Conservation (phyloP, 371 early-diverging fungal genomes). For the Mortierella sp. region DNA sequence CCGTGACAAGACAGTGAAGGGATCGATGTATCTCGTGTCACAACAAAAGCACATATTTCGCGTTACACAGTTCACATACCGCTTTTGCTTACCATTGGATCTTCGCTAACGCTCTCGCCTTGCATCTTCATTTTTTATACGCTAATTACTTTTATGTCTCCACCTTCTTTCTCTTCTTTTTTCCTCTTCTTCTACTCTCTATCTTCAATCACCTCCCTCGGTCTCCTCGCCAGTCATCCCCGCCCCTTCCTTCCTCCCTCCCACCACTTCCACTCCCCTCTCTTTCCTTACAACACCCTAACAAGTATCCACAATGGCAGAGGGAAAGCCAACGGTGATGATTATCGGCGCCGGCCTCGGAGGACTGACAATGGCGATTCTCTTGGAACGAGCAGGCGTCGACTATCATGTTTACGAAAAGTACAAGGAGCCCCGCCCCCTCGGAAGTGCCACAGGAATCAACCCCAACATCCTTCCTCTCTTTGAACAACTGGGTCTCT, state of each 20-base stretch:
- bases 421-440: background rate
- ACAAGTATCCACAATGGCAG: background rate
- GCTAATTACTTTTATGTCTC: background rate
- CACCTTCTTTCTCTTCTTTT: background rate
- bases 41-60: background rate
- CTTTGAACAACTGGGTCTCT: constrained; percentile 39
- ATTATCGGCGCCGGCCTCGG: constrained; percentile 38
- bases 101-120: background rate
- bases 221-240: background rate
- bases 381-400: constrained; percentile 27
- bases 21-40: background rate
- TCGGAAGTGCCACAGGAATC: constrained; percentile 28
- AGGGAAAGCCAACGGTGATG: constrained; percentile 23
- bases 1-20: background rate
- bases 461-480: constrained; percentile 28
- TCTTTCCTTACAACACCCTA: background rate
- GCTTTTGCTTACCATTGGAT: background rate
- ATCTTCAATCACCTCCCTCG: background rate
- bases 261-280: background rate
- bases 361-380: constrained; percentile 39
- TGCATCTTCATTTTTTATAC: background rate
- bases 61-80: background rate
- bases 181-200: background rate
- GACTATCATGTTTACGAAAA: constrained; percentile 32
- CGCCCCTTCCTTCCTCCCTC: background rate